Evolutionary conservation across 2,329 filamentous ascomycete genomes (phyloP).

Genomic region (Boeremia lycopersici): DNA sequence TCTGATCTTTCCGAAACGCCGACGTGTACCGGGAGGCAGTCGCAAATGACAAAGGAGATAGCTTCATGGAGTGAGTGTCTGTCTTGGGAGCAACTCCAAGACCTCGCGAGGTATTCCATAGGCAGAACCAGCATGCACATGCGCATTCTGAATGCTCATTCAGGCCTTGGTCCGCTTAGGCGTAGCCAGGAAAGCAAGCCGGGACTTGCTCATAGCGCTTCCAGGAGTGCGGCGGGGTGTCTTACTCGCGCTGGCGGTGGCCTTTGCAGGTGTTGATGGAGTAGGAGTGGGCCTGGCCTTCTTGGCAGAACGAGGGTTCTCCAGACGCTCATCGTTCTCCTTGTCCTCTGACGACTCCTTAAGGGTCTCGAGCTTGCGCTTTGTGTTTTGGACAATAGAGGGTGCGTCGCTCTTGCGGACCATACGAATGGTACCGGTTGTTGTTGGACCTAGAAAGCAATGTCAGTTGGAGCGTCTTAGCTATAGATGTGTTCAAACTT

Average conservation of each 20-base stretch:
- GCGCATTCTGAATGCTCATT: neutral
- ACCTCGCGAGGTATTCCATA: neutral
- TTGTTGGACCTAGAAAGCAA: conserved; percentile 35
- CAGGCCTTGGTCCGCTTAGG: conserved; percentile 45
- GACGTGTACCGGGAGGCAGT: neutral
- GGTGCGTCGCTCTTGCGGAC: conserved; percentile 53
- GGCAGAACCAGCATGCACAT: neutral
- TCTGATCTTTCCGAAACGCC: conserved; percentile 18
- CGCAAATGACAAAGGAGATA: conserved; percentile 13
- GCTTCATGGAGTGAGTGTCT: neutral
- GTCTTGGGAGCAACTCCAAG: too few species aligned
- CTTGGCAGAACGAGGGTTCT: conserved; percentile 43
- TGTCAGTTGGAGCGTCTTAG: neutral
- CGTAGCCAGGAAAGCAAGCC: conserved; percentile 47
- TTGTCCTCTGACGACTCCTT: conserved; percentile 48
- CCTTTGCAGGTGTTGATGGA: conserved; percentile 35
- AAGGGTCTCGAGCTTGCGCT: conserved; percentile 52
- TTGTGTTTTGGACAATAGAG: conserved; percentile 44
- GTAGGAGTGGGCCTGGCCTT: conserved; percentile 35
- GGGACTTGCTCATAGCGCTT: conserved; percentile 44
- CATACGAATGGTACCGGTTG: conserved; percentile 48
- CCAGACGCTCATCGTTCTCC: conserved; percentile 48
- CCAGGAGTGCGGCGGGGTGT: conserved; percentile 37
- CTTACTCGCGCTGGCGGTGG: conserved; percentile 37
- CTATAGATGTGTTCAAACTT: neutral